Percentiles rank a stretch among this genome's conserved stretches.
phyloP scores from a whole-genome alignment of 768 basidiomycete species.

The Mycena albidolilacea region DNA sequence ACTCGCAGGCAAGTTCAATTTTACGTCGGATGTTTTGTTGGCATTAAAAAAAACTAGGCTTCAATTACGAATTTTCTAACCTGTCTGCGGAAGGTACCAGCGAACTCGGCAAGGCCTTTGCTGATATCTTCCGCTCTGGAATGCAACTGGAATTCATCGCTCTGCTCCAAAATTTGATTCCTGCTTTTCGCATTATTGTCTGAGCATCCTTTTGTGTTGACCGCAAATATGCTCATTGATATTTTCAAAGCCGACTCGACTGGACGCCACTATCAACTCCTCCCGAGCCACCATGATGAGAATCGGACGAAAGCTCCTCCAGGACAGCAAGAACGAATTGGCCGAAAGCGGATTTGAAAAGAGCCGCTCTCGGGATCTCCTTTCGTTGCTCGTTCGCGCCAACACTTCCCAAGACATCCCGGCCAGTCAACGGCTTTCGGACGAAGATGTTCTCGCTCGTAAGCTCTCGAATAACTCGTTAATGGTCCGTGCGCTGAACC shows the following conservation, averaged over 20 bases:
- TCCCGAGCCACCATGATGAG: constrained; percentile 61
- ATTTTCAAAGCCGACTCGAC: constrained; percentile 48
- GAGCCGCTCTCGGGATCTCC: constrained; percentile 63
- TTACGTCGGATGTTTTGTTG: constrained; percentile 57
- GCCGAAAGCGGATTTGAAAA: constrained; percentile 47
- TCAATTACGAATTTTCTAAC: constrained; percentile 38
- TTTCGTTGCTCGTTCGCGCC: constrained; percentile 73
- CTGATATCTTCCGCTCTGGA: constrained; percentile 56
- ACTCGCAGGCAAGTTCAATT: constrained; percentile 60
- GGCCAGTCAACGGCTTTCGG: constrained; percentile 67
- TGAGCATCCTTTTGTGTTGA: constrained; percentile 26
- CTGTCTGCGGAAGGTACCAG: constrained; percentile 45
- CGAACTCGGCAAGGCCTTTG: constrained; percentile 61
- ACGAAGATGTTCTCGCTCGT: constrained; percentile 74
- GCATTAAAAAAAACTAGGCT: constrained; percentile 17
- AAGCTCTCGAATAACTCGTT: constrained; percentile 39
- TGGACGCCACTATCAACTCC: constrained; percentile 45
- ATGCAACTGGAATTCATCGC: constrained; percentile 48
- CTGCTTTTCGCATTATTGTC: constrained; percentile 50
- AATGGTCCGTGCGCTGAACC: neutral
- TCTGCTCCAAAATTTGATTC: constrained; percentile 47
- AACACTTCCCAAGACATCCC: constrained; percentile 75
- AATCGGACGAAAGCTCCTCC: constrained; percentile 66
- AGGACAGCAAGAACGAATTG: constrained; percentile 61
- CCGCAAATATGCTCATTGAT: neutral